Base-by-base conservation (phyloP, 2,329 filamentous ascomycete genomes). In the Lojkania enalia region DNA sequence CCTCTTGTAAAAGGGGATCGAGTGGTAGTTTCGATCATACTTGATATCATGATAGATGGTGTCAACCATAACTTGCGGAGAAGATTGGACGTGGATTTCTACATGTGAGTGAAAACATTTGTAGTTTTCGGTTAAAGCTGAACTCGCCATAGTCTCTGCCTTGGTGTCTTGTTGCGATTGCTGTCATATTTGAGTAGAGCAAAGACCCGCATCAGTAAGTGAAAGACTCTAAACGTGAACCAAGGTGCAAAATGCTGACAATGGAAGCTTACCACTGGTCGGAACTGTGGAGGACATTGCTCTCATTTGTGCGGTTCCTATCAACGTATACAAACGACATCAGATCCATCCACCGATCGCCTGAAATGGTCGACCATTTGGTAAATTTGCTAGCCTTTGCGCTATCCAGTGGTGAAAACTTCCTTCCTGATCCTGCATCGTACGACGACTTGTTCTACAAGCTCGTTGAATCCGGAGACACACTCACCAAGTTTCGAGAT, bases 401-500 rank as follows among this genome's bases (percentile, higher is more conserved):
- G 2, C 77, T 99, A 5, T 94, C 88, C 1, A 83, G 84, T 2
- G 94, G 94, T 5, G 94, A 97, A 67, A 85, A 87, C 2, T 97
- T 99, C 71, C 78, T 99, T 5, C 94, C 92, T 0, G 88, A 88
- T 20, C 85, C 90, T 0, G 82, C 87, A 14, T 85, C 89, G 1
- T 97, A 97, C 69, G 94, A 99, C 60, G 94, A 99, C 63, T 78
- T 99, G 0, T 97, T 99, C 73, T 99, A 99, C 81, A 99, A 99
- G 72, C 81, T 97, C 2, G 90, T 97, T 19, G 94, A 99, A 71
- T 88, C 86, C 2, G 90, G 91, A 9, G 89, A 95, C 37, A 80
- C 89, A 11, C 79, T 97, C 16, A 74, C 79, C 21, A 90, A 88
- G 63, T 96, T 97, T 72, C 83, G 89, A 30, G 83, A 90, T 51